Conservation (phyloP, 2,329 filamentous ascomycete genomes). For the Pestalotiopsis sp. region DNA sequence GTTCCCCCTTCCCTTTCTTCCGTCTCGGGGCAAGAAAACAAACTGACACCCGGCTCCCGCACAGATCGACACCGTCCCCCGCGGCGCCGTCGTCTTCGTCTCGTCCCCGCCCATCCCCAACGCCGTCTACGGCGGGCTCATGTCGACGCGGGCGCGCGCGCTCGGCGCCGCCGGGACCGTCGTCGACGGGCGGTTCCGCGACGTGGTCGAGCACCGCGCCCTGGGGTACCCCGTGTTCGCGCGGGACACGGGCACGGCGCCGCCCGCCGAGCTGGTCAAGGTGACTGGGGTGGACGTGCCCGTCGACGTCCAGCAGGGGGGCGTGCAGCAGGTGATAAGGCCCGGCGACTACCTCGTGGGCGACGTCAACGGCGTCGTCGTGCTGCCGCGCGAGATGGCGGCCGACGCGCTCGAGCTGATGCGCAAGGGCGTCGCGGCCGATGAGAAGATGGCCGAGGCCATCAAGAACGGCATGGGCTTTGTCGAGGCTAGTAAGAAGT, state of each 20-base stretch:
- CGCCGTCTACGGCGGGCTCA: slow-evolving; percentile 57
- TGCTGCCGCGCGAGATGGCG: slow-evolving; percentile 41
- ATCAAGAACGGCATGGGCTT: slow-evolving; percentile 46
- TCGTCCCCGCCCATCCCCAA: slow-evolving; percentile 50
- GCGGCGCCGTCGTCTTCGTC: slow-evolving; percentile 51
- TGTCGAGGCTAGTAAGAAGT: slow-evolving; percentile 44
- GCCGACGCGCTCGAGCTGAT: slow-evolving; percentile 43
- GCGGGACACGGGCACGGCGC: slow-evolving; percentile 45
- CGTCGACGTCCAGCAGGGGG: slow-evolving; percentile 36
- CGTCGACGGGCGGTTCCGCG: slow-evolving; percentile 54
- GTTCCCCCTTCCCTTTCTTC: not conserved
- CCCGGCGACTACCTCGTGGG: slow-evolving; percentile 48
- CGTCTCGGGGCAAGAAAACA: not conserved
- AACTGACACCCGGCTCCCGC: not conserved
- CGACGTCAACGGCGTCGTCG: slow-evolving; percentile 48
- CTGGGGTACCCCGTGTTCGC: slow-evolving; percentile 49
- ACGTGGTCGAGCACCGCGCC: slow-evolving; percentile 55
- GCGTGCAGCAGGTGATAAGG: slow-evolving; percentile 36
- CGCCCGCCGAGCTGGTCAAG: slow-evolving; percentile 44
- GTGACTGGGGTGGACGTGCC: slow-evolving; percentile 44
- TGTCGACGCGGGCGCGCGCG: slow-evolving; percentile 49
- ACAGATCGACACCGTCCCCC: slow-evolving; percentile 52
- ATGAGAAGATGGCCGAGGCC: slow-evolving; percentile 42
- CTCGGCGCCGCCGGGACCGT: slow-evolving; percentile 49
- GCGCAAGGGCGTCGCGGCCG: slow-evolving; percentile 42